Percentiles rank a stretch among this genome's conserved stretches.
Evolutionary conservation across 805 yeast genomes (phyloP).

Genomic region (Millerozyma miso): DNA sequence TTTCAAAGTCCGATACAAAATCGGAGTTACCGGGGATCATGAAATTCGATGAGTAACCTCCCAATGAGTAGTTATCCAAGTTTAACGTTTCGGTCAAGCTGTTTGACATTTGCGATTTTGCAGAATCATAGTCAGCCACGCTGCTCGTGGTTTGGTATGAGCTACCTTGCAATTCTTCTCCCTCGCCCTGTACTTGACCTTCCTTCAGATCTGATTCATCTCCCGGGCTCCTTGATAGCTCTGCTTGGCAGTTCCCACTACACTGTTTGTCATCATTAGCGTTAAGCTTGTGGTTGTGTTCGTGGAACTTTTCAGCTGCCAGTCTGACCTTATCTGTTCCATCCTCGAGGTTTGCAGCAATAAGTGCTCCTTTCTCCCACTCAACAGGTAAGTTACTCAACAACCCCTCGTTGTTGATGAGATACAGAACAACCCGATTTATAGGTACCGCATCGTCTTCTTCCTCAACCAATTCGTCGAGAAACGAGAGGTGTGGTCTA

Average conservation of each 20-base stretch:
- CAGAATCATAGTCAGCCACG: not conserved
- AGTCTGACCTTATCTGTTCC: constrained; percentile 15
- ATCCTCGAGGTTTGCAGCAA: constrained; percentile 31
- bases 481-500: constrained; percentile 24
- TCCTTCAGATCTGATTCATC: not conserved
- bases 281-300: constrained; percentile 16
- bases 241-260: not conserved
- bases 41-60: constrained; percentile 15
- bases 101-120: constrained; percentile 1
- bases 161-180: not conserved
- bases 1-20: constrained; percentile 16
- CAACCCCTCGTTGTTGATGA: constrained; percentile 38
- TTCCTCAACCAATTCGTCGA: constrained; percentile 16
- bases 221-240: not conserved
- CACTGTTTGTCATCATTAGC: not conserved
- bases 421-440: constrained; percentile 42
- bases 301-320: constrained; percentile 31
- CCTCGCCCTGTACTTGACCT: not conserved
- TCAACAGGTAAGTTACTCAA: constrained; percentile 37
- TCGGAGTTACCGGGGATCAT: constrained; percentile 3
- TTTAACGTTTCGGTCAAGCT: constrained; percentile 10
- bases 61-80: constrained; percentile 13
- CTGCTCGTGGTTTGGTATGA: not conserved
- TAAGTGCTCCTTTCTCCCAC: constrained; percentile 42
- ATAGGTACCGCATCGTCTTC: constrained; percentile 29